Evolutionary conservation across 202 grass and related monocot species (phyloP).

Genomic region (Carex sylvatica): DNA sequence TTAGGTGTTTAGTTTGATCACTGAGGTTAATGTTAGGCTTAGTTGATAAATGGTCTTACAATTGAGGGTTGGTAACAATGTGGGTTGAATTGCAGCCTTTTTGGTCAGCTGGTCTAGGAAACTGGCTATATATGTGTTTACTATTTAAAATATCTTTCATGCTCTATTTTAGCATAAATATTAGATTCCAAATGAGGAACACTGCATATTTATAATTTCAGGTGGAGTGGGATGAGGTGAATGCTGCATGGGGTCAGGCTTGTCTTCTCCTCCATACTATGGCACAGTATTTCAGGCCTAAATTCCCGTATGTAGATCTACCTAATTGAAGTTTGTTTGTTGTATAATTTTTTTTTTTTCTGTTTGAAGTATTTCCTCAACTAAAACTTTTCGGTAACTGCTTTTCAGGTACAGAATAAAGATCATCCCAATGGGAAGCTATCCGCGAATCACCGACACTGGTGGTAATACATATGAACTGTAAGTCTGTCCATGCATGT

Average conservation of each 20-base stretch:
- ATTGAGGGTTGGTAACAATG: background rate
- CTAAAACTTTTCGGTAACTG: conserved; percentile 22
- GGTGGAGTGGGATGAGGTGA: conserved; percentile 99
- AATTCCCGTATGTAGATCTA: conserved; percentile 75
- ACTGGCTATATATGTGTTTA: background rate
- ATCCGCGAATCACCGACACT: conserved; percentile 78
- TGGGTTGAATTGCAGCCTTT: background rate
- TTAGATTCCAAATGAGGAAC: background rate
- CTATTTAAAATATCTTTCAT: background rate
- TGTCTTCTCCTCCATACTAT: conserved; percentile 95
- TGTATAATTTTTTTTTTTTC: background rate
- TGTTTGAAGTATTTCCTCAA: conserved; percentile 21
- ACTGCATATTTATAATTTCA: conserved; percentile 29
- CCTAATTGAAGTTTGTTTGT: background rate
- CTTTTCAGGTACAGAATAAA: conserved; percentile 78
- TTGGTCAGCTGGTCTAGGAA: background rate
- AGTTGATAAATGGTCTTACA: conserved; percentile 6
- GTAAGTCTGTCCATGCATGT: conserved; percentile 36
- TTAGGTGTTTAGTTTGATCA: conserved; percentile 6
- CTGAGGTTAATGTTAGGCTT: background rate
- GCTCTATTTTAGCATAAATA: background rate
- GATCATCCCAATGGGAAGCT: conserved; percentile 97
- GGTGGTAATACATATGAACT: conserved; percentile 89
- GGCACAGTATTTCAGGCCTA: conserved; percentile 80
- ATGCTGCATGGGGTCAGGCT: conserved; percentile 98